These are phyloP conservation scores for Chrysanthemum lavandulifolium DNA, from an alignment of 129 eudicot species.

Conservation along the genomic window DNA sequence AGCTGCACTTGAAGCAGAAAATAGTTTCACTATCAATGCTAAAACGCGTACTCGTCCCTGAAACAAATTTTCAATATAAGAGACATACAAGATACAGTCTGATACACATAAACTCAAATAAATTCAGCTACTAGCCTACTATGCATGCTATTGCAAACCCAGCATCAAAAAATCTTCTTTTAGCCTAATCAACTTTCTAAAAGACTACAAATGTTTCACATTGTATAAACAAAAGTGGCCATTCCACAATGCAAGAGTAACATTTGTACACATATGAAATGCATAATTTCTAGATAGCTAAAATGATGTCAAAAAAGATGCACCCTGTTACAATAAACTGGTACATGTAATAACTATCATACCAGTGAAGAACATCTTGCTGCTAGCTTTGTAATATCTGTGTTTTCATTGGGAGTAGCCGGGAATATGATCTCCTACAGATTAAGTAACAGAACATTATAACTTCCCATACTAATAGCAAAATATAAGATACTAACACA, in stretches of 20 bases:
- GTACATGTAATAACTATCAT: conserved; percentile 21
- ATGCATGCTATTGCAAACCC: neutral
- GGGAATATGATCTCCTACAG: conserved; percentile 74
- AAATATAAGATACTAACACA: neutral
- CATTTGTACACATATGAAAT: too few species aligned
- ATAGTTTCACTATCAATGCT: conserved; percentile 83
- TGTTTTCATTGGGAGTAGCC: conserved; percentile 47
- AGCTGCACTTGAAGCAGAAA: conserved; percentile 72
- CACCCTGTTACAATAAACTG: neutral
- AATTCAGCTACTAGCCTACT: neutral
- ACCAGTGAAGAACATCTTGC: conserved; percentile 84
- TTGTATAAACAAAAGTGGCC: neutral
- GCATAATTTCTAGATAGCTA: too few species aligned
- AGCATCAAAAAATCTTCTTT: neutral
- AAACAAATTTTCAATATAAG: neutral
- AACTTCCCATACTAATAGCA: neutral
- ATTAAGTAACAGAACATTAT: conserved; percentile 17
- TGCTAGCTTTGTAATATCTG: conserved; percentile 65
- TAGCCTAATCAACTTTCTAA: conserved; percentile 6
- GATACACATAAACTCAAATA: neutral
- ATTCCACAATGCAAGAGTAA: too few species aligned
- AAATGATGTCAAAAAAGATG: too few species aligned
- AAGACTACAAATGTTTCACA: conserved; percentile 11
- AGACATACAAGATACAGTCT: neutral
- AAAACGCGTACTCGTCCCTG: conserved; percentile 89